Evolutionary conservation across 148 eudicot genomes (phyloP), one percentile per base, ranked within the genome.

Genomic region (Rhododendron molle): DNA sequence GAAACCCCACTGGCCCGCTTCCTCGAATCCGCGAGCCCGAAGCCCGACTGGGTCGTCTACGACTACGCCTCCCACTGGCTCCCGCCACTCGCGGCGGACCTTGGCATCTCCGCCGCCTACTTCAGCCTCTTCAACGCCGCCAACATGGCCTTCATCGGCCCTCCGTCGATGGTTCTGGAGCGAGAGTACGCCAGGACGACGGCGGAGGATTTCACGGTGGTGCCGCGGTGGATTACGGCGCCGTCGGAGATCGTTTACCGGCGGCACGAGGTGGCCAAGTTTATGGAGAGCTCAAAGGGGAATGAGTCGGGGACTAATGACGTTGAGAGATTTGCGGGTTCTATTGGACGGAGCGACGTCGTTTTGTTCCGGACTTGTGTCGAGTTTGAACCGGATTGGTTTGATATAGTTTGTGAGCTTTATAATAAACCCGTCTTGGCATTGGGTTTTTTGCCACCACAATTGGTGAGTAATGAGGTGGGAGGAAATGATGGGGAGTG

Each of bases 21-120:
- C 76, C 86, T 93, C 9, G 86, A 91, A 69, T 86, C 80, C 8
- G 14, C 86, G 2, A 88, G 21, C 46, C 88, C 90, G 5, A 89
- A 46, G 46, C 93, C 95, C 0, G 92, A 94, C 76, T 94, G 95
- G 97, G 88, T 94, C 23, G n/a, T 94, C 5, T 92, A 87, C 36
- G 97, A 94, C 82, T 94, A 92, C 72, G 91, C 93, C 21, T 90
- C 95, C 20, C 90, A 91, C 56, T 94, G 97, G 97, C 73, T 93
- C 10, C 95, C 94, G 0, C 18, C 76, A 15, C 10, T 93, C 21
- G 93, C 93, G 2, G 85, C 86, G 15, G 84, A 87, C 18, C 47
- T 90, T 0, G 91, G 90, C 1, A 79, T 91, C 12, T 85, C 90
- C 0, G 78, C 84, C 65, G 95, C 93, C 34, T 94, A 67, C 76